A percentile compares a stretch with the other conserved stretches of the same genome.
These are phyloP conservation scores for Carex parvula DNA, from an alignment of 176 grass and related monocot species.

Conservation along the genomic window DNA sequence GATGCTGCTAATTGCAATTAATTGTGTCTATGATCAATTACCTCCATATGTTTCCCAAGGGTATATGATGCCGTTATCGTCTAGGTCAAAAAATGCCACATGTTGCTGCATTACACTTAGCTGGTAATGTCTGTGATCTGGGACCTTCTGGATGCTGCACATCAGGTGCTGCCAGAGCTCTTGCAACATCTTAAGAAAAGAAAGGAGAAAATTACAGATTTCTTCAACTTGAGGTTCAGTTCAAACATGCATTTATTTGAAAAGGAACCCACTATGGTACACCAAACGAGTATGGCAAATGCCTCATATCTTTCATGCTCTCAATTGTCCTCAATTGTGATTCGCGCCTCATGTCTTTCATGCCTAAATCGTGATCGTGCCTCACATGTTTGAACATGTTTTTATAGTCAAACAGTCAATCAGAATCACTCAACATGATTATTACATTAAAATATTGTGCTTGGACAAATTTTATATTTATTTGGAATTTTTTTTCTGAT, in stretches of 20 bases:
- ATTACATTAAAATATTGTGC: too few relatives aligned
- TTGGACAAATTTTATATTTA: too few relatives aligned
- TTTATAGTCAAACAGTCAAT: too few relatives aligned
- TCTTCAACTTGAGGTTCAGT: neutral
- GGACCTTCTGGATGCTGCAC: conserved; percentile 78
- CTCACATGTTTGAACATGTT: too few relatives aligned
- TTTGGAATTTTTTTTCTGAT: too few relatives aligned
- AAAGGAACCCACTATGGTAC: neutral
- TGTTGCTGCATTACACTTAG: conserved; percentile 84
- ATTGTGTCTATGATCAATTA: neutral
- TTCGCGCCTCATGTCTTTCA: too few relatives aligned
- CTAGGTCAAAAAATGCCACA: conserved; percentile 78
- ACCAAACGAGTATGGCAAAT: too few relatives aligned
- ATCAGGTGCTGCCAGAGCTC: conserved; percentile 68
- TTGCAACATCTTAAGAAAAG: conserved; percentile 46
- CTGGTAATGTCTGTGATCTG: conserved; percentile 49
- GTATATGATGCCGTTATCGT: conserved; percentile 79
- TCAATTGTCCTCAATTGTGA: too few relatives aligned
- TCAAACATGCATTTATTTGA: neutral
- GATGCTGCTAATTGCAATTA: neutral
- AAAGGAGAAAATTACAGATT: neutral
- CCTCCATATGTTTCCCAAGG: conserved; percentile 88
- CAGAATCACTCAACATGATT: too few relatives aligned
- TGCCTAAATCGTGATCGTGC: too few relatives aligned
- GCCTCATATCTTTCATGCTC: too few relatives aligned